These are phyloP conservation scores for Boletus tomentosulus DNA, from an alignment of 768 basidiomycete species.

Conservation along the genomic window DNA sequence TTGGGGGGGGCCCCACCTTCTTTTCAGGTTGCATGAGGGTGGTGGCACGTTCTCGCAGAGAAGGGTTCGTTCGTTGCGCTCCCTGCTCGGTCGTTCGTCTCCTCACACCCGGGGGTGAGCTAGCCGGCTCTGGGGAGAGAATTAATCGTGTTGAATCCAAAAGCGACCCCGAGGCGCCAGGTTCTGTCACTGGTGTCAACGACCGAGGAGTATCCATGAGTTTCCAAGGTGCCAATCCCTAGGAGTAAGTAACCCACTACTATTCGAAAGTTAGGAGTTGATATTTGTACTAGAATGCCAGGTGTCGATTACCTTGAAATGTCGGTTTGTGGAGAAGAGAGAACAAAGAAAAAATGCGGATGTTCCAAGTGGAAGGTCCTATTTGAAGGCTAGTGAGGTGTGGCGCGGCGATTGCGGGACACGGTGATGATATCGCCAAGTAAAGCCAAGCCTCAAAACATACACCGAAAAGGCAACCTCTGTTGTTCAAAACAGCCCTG, in stretches of 20 bases:
- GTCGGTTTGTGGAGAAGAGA: not conserved
- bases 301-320: slow-evolving; percentile 1
- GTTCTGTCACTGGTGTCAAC: slow-evolving; percentile 11
- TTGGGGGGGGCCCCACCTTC: slow-evolving; percentile 41
- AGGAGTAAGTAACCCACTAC: slow-evolving; percentile 7
- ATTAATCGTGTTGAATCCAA: slow-evolving; percentile 4
- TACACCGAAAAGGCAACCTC: slow-evolving; percentile 11
- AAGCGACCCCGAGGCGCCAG: slow-evolving; percentile 1
- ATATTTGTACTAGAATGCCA: not conserved
- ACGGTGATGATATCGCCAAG: not conserved
- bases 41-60: slow-evolving; percentile 19
- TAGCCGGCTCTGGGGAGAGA: slow-evolving; percentile 5
- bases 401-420: not conserved
- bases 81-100: not conserved
- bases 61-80: slow-evolving; percentile 2
- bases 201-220: slow-evolving; percentile 17
- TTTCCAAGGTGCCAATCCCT: not conserved
- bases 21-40: slow-evolving; percentile 37
- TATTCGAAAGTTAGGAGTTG: not conserved
- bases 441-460: not conserved
- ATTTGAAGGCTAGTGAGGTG: slow-evolving; percentile 6
- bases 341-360: not conserved
- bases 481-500: slow-evolving; percentile 1
- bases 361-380: not conserved
- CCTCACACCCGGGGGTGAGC: slow-evolving; percentile 14